Conservation (phyloP, 495 filamentous ascomycete genomes). For the Talaromyces adpressus region DNA sequence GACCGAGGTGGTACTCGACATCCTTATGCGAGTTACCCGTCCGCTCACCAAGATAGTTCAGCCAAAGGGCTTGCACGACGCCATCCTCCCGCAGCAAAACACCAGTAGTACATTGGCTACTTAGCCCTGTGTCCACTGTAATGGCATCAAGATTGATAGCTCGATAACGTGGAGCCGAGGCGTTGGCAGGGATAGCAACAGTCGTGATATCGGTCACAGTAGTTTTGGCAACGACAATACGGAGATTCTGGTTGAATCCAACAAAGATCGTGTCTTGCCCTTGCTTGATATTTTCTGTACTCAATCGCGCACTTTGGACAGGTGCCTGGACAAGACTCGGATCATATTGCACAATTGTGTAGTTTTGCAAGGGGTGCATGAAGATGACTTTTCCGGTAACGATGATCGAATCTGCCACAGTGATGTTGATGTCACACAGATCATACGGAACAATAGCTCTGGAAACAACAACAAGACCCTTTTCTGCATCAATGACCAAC, state of each 20-base stretch:
- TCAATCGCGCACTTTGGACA: conserved; percentile 80
- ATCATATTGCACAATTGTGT: conserved; percentile 92
- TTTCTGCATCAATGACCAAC: conserved; percentile 89
- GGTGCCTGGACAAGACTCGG: conserved; percentile 86
- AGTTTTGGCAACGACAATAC: conserved; percentile 89
- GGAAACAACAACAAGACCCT: conserved; percentile 89
- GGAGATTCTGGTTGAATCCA: conserved; percentile 91
- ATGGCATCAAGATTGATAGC: conserved; percentile 97
- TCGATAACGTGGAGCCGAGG: conserved; percentile 83
- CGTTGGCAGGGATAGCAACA: conserved; percentile 90
- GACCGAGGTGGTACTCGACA: conserved; percentile 92
- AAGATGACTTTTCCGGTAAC: conserved; percentile 92
- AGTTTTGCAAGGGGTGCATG: conserved; percentile 97
- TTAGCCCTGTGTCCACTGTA: conserved; percentile 88
- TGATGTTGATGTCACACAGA: conserved; percentile 90
- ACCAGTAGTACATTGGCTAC: conserved; percentile 88
- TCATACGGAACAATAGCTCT: conserved; percentile 92
- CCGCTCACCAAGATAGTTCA: conserved; percentile 92
- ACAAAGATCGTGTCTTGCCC: conserved; percentile 89
- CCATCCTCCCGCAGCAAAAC: conserved; percentile 87
- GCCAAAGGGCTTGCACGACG: conserved; percentile 88
- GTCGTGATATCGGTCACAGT: conserved; percentile 96
- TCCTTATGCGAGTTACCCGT: conserved; percentile 72
- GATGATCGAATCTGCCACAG: conserved; percentile 91
- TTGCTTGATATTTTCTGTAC: conserved; percentile 77